phyloP scores from a whole-genome alignment of 2,329 filamentous ascomycete genomes.

The Verticillium nonalfalfae region DNA sequence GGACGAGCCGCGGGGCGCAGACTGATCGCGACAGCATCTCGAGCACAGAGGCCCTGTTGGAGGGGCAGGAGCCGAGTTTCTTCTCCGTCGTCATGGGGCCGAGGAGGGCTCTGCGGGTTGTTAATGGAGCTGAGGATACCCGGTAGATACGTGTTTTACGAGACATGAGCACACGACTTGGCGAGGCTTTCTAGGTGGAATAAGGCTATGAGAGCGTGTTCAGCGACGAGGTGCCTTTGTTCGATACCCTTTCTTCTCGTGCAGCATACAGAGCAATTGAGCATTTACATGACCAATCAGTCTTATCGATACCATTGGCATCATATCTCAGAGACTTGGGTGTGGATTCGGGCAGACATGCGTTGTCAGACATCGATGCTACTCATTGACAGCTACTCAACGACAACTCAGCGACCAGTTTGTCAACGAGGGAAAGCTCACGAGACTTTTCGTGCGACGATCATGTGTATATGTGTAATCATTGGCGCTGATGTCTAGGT shows the following conservation, averaged over 20 bases:
- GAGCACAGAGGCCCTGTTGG: constrained; percentile 51
- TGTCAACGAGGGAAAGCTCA: no score
- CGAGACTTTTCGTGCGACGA: no score
- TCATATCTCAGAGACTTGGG: no score
- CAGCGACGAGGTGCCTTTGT: background rate
- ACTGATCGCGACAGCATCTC: constrained; percentile 17
- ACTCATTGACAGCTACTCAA: no score
- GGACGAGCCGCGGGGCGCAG: constrained; percentile 16
- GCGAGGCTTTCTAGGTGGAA: background rate
- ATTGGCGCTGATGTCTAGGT: no score
- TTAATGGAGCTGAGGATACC: constrained; percentile 43
- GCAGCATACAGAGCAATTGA: background rate
- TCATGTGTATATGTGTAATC: no score
- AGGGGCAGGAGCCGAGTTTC: constrained; percentile 62
- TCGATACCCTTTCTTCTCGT: background rate
- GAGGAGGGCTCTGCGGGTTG: constrained; percentile 60
- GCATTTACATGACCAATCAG: background rate
- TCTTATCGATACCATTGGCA: background rate
- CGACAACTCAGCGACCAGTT: no score
- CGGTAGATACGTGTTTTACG: background rate
- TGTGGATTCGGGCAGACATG: no score
- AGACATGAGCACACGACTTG: background rate
- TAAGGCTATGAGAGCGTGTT: background rate
- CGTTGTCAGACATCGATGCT: no score
- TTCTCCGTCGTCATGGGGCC: constrained; percentile 64